Evolutionary conservation across 2,329 filamentous ascomycete genomes (phyloP), one percentile per base, ranked within the genome.

Genomic region (Alternaria hordeiaustralica): DNA sequence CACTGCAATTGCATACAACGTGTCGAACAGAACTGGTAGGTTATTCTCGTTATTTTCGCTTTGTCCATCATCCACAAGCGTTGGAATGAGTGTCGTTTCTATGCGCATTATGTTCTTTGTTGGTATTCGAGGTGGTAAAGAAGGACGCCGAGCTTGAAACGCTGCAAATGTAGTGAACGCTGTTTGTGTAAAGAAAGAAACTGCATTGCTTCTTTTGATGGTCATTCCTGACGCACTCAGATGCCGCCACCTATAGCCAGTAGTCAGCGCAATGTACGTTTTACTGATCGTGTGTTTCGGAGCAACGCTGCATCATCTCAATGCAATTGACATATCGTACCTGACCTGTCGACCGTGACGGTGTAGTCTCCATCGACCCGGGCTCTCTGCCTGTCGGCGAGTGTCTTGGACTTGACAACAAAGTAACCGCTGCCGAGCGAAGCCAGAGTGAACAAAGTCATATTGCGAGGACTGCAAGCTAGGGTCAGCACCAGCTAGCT

Each of bases 261-360:
- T 0, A 47, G 25, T 70, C 49, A 65, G 68, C 50, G 46, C 25
- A 43, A 44, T 46, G 21, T 21, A 25, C 15, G 6, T 23, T 28
- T 23, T 30, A n/a, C 13, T 18, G 2, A 21, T 8, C 5, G 13
- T 12, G 6, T 2, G 28, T n/a, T 41, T 21, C 23, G 9, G 25
- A 6, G 9, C 26, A 28, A 12, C 4, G n/a, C n/a, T n/a, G n/a
- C n/a, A n/a, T n/a, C n/a, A 26, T 21, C 2, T 18, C 45, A 28
- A 21, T 9, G 21, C 43, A 28, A 26, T 18, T 46, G 47, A 8
- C 11, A 26, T 2, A n/a, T 44, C 50, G 23, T 58, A 78, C 78
- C 78, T 20, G 78, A 80, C 54, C 78, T 66, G 41, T 79, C 75
- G 20, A 79, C 76, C 13, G 73, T 68, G 13, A 80, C 78, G 18